These are phyloP conservation scores for Calonectria crousiana DNA, from an alignment of 2,329 filamentous ascomycete genomes.

Conservation along the genomic window DNA sequence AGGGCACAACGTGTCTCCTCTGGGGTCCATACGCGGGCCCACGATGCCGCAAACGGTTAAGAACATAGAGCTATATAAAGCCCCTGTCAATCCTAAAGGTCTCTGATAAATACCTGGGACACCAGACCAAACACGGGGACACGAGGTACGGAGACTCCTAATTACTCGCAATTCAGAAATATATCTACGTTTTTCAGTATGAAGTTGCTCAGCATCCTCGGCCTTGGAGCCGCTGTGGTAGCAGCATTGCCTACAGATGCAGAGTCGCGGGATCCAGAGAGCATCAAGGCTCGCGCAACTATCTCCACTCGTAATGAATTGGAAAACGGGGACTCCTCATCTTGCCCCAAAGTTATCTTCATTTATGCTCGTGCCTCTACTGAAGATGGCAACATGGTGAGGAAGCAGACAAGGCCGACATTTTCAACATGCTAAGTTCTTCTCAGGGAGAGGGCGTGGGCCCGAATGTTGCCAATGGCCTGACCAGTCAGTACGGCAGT, in stretches of 20 bases:
- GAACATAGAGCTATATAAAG: neutral
- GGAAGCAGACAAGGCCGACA: neutral
- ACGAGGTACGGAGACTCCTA: neutral
- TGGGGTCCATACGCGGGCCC: neutral
- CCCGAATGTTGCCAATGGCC: slow-evolving; percentile 39
- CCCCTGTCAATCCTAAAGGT: neutral
- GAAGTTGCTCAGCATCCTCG: neutral
- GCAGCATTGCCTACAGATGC: neutral
- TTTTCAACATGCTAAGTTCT: neutral
- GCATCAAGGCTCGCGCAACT: neutral
- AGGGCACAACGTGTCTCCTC: too few species aligned
- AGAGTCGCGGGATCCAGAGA: neutral
- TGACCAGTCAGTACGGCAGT: slow-evolving; percentile 40
- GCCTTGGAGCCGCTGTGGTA: neutral
- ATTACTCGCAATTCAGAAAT: neutral
- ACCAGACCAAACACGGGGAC: neutral
- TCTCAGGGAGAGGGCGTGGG: slow-evolving; percentile 29
- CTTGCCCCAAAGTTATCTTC: slow-evolving; percentile 51
- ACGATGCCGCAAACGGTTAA: neutral
- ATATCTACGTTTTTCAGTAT: neutral
- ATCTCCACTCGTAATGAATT: slow-evolving; percentile 41
- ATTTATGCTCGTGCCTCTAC: slow-evolving; percentile 52
- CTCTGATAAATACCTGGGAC: neutral
- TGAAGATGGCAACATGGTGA: slow-evolving; percentile 52
- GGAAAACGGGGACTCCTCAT: slow-evolving; percentile 37